These are phyloP conservation scores for Krasilnikovozyma curviuscula DNA, from an alignment of 768 basidiomycete genomes.

Conservation along the genomic window DNA sequence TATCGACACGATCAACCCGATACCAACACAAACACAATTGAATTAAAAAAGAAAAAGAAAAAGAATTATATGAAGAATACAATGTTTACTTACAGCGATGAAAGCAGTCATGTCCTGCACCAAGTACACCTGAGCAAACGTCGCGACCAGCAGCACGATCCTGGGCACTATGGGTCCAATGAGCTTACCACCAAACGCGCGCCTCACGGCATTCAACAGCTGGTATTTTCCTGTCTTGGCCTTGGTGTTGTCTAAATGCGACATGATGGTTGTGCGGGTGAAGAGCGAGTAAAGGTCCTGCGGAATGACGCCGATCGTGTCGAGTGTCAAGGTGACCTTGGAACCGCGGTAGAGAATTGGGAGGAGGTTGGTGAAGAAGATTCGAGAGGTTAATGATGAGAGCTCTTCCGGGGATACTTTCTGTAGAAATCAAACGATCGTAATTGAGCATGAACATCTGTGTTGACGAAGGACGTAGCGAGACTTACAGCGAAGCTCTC, in stretches of 20 bases:
- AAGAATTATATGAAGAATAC: no score
- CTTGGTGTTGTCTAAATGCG: not conserved
- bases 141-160: not conserved
- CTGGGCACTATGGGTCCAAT: not conserved
- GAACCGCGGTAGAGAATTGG: slow-evolving; percentile 1
- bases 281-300: not conserved
- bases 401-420: not conserved
- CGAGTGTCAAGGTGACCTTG: not conserved
- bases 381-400: slow-evolving; percentile 1
- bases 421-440: not conserved
- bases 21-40: no score
- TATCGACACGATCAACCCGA: no score
- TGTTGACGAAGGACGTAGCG: no score
- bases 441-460: no score
- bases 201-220: not conserved
- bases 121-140: slow-evolving; percentile 5
- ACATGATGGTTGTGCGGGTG: not conserved
- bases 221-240: not conserved
- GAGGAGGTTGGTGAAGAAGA: slow-evolving; percentile 1
- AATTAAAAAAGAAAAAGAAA: no score
- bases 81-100: not conserved
- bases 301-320: not conserved
- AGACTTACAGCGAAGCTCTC: no score
- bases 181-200: not conserved
- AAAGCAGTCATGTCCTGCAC: slow-evolving; percentile 3